Evolutionary conservation across 768 basidiomycete species (phyloP).

Genomic region (Lactarius vividus): DNA sequence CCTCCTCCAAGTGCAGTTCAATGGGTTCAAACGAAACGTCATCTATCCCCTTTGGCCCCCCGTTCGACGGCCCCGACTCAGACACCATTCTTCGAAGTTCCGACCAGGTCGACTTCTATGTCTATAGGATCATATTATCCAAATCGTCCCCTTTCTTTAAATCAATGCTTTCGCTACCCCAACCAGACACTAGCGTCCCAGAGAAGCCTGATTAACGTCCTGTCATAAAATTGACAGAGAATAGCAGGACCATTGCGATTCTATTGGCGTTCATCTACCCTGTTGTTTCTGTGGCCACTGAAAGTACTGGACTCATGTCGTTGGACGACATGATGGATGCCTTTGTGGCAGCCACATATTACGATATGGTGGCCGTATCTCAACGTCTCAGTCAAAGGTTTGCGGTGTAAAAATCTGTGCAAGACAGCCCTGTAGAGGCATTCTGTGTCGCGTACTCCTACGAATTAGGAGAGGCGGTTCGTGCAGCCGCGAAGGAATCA

Average conservation of each 20-base stretch:
- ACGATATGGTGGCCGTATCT: background rate
- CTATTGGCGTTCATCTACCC: constrained; percentile 1
- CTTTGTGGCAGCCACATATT: background rate
- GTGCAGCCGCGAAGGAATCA: constrained; percentile 9
- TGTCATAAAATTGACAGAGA: constrained; percentile 3
- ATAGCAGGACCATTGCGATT: background rate
- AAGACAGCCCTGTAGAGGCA: background rate
- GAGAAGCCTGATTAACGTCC: background rate
- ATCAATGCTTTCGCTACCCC: background rate
- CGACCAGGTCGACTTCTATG: constrained; percentile 10
- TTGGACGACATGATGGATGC: background rate
- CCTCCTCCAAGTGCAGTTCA: no score
- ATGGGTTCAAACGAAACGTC: background rate
- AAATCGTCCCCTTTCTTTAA: constrained; percentile 16
- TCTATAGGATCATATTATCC: constrained; percentile 12
- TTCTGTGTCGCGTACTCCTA: background rate
- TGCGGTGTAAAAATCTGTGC: background rate
- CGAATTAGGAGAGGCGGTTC: background rate
- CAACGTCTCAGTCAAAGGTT: background rate
- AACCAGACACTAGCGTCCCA: background rate
- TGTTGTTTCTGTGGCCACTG: no score
- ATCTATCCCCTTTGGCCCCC: background rate
- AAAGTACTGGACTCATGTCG: background rate
- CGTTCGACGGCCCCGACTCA: background rate
- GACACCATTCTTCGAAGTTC: constrained; percentile 9